Evolutionary conservation across 352 stramenopile genomes (phyloP).

Genomic region (Pythium dissimile): DNA sequence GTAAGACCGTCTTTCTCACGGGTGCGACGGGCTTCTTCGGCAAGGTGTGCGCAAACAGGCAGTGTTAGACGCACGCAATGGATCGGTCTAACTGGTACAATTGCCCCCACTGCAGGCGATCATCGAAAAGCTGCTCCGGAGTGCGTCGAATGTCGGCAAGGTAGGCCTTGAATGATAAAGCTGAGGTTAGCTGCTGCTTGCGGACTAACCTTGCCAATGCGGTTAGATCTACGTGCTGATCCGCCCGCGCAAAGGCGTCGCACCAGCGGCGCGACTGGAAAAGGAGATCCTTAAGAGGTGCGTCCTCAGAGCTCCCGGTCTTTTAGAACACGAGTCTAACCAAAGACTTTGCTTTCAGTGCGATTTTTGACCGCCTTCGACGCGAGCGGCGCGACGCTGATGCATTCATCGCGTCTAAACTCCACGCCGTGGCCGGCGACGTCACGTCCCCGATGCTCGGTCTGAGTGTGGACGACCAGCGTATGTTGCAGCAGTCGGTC

Average conservation of each 20-base stretch:
- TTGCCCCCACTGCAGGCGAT: conserved; percentile 34
- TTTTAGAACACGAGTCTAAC: not conserved
- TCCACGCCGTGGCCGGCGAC: conserved; percentile 62
- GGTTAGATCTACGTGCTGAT: conserved; percentile 72
- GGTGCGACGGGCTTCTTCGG: conserved; percentile 84
- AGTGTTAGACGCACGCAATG: too few species aligned
- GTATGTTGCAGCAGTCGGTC: conserved; percentile 34
- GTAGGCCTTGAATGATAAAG: conserved; percentile 20
- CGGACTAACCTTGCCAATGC: not conserved
- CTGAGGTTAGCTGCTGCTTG: not conserved
- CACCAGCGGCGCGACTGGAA: conserved; percentile 43
- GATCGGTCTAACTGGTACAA: not conserved
- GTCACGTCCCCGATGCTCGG: conserved; percentile 66
- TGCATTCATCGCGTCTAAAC: conserved; percentile 47
- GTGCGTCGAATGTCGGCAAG: conserved; percentile 48
- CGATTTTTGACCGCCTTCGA: conserved; percentile 70
- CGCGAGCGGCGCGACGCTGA: conserved; percentile 46
- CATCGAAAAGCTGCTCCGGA: conserved; percentile 80
- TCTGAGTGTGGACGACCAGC: conserved; percentile 41
- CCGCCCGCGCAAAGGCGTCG: conserved; percentile 67
- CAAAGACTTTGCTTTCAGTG: conserved; percentile 25
- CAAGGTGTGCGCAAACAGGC: conserved; percentile 68
- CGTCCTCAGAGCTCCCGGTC: not conserved
- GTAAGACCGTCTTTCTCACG: conserved; percentile 79
- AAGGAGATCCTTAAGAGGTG: conserved; percentile 72